Percentiles rank a stretch among this genome's conserved stretches.
Conservation (phyloP, 129 eudicot genomes). For the Tagetes patula region DNA sequence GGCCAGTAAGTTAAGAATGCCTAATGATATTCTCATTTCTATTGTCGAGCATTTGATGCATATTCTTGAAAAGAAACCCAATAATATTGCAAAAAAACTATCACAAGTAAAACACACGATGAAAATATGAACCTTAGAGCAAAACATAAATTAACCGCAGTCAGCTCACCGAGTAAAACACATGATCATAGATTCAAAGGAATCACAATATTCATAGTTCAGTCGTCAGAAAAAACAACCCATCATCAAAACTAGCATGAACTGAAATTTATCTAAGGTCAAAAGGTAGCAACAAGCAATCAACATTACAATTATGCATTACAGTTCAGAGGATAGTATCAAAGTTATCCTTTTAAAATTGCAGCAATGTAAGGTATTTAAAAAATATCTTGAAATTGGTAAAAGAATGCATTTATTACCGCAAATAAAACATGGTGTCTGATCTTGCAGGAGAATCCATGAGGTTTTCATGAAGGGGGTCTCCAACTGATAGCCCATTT, state of each 20-base stretch:
- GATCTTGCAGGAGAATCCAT: slow-evolving; percentile 90
- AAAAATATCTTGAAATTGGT: background rate
- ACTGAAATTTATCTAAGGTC: background rate
- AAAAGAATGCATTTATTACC: slow-evolving; percentile 36
- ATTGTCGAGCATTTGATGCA: background rate
- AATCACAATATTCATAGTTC: slow-evolving; percentile 4
- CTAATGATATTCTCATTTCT: background rate
- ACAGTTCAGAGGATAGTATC: background rate
- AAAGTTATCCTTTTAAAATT: background rate
- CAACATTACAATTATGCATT: slow-evolving; percentile 5
- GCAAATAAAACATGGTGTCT: slow-evolving; percentile 57
- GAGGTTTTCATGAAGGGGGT: slow-evolving; percentile 65
- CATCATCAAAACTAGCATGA: slow-evolving; percentile 17
- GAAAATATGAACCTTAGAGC: slow-evolving; percentile 2
- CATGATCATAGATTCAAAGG: background rate
- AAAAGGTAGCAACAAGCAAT: background rate
- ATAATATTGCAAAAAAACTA: background rate
- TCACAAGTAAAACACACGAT: no score
- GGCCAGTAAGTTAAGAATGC: background rate
- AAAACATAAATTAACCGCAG: slow-evolving; percentile 22
- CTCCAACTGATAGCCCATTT: slow-evolving; percentile 89
- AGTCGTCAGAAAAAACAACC: background rate
- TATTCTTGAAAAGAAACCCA: no score
- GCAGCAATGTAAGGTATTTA: background rate
- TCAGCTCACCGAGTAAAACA: slow-evolving; percentile 7